Base-by-base conservation (phyloP, 2,329 filamentous ascomycete species). In the Paraphaeosphaeria sporulosa region DNA sequence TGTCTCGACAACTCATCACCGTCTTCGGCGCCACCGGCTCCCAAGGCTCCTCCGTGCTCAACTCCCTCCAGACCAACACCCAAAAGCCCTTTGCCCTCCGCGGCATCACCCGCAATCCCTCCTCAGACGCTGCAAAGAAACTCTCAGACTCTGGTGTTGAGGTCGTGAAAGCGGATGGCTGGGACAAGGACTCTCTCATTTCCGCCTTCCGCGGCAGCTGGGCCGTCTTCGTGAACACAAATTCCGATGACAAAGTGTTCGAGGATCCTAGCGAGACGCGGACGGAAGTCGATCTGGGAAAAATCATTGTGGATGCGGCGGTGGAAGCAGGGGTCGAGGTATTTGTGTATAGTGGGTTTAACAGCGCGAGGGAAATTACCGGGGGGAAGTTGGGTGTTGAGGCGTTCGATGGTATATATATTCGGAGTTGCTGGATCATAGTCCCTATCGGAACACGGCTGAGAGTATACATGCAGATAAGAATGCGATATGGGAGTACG, bases 61-160 rank as follows among this genome's bases (percentile, higher is more conserved):
- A 69, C 40, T 76, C 79, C 27, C 72, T n/a, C 81, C 7, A 64
- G 50, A 48, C 64, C 23, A 67, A 70, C 43, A 61, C 23, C 12
- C 64, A 66, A 8, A 63, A 65, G 3, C 57, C 71, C 17, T 80
- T 83, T 59, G 73, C 81, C 30, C 84, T 89, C 51, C 44, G 44
- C 25, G 23, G 44, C 3, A 47, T 27, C 27, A 47, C 44, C 13
- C 44, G 44, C 62, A 80, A 87, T 62, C 67, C 81, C 1, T 69
- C 74, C 17, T 86, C 84, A 0, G 48, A 73, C 1, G 78, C 79
- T 3, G 83, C 86, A 0, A 78, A 84, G 67, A 73, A 72, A 7
- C 79, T 87, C 4, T 69, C 75, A 4, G 46, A 48, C n/a, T 49
- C 57, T 1, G 60, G 59, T 21, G 40, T 66, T 21, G 63, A 66